phyloP scores from a whole-genome alignment of 306 rosid species.

The Sesbania bispinosa region DNA sequence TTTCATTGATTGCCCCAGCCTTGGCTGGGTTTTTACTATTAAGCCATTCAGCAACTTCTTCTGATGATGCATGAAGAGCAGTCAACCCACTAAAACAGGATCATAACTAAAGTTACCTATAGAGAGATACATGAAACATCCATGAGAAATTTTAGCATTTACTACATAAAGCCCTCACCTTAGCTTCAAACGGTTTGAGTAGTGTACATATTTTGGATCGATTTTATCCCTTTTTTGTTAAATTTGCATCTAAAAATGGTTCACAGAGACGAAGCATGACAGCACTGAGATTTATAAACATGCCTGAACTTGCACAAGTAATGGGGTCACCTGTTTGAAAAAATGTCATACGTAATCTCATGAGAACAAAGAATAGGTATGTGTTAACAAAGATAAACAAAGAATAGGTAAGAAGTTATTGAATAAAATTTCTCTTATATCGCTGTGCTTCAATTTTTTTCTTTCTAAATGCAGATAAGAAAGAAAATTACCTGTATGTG shows the following conservation, averaged over 20 bases:
- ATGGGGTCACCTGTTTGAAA: slow-evolving; percentile 70
- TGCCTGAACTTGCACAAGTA: slow-evolving; percentile 98
- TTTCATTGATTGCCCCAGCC: slow-evolving; percentile 35
- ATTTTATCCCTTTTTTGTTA: slow-evolving; percentile 85
- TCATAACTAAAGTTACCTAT: slow-evolving; percentile 38
- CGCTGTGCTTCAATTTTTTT: not conserved
- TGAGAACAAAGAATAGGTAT: not conserved
- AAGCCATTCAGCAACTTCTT: slow-evolving; percentile 89
- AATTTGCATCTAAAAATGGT: slow-evolving; percentile 86
- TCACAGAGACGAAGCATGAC: slow-evolving; percentile 96
- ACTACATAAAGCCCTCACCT: slow-evolving; percentile 51
- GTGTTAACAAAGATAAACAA: not conserved
- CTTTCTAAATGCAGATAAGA: not conserved
- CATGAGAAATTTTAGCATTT: slow-evolving; percentile 1
- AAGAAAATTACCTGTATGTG: slow-evolving; percentile 74
- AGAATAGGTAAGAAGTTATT: not conserved
- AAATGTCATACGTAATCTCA: not conserved
- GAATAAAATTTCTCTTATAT: not conserved
- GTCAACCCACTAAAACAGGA: slow-evolving; percentile 73
- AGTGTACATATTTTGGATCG: slow-evolving; percentile 82
- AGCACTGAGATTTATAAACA: slow-evolving; percentile 94
- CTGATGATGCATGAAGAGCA: slow-evolving; percentile 94
- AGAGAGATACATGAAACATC: slow-evolving; percentile 19
- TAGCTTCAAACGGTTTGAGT: slow-evolving; percentile 71
- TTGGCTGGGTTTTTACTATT: slow-evolving; percentile 41